Conservation (phyloP, 805 yeast species). For the Lipomyces starkeyi region DNA sequence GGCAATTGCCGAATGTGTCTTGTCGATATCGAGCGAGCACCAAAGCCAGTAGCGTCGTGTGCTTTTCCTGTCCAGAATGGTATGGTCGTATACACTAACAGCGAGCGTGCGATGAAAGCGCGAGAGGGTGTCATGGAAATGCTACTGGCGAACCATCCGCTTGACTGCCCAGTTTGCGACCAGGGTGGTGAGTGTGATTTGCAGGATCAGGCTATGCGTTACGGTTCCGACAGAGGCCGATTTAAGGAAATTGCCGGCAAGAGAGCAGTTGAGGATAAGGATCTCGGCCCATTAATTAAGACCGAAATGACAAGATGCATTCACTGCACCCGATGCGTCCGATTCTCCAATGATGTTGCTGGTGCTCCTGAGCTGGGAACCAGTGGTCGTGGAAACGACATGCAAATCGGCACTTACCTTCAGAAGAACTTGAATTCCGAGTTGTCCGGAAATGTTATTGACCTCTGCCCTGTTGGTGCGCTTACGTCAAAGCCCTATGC, state of each 20-base stretch:
- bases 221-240: slow-evolving; percentile 87
- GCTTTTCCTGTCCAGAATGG: slow-evolving; percentile 91
- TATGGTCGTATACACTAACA: slow-evolving; percentile 81
- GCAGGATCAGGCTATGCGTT: slow-evolving; percentile 81
- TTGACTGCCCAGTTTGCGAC: slow-evolving; percentile 92
- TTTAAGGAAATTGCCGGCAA: slow-evolving; percentile 81
- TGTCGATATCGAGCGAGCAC: slow-evolving; percentile 87
- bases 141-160: slow-evolving; percentile 85
- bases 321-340: slow-evolving; percentile 89
- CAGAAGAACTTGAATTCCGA: slow-evolving; percentile 85
- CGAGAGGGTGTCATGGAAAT: slow-evolving; percentile 92
- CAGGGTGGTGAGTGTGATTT: slow-evolving; percentile 95
- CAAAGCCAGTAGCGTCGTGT: slow-evolving; percentile 88
- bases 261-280: slow-evolving; percentile 89
- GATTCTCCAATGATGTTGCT: slow-evolving; percentile 88
- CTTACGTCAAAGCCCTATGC: slow-evolving; percentile 89
- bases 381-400: slow-evolving; percentile 87
- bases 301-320: slow-evolving; percentile 92
- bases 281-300: slow-evolving; percentile 86
- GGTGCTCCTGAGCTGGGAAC: slow-evolving; percentile 93
- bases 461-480: slow-evolving; percentile 91
- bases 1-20: slow-evolving; percentile 95
- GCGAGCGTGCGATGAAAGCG: slow-evolving; percentile 78
- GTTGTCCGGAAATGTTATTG: slow-evolving; percentile 84
- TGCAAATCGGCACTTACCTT: slow-evolving; percentile 89